phyloP scores from a whole-genome alignment of 768 basidiomycete species.

The Suillus paluster region DNA sequence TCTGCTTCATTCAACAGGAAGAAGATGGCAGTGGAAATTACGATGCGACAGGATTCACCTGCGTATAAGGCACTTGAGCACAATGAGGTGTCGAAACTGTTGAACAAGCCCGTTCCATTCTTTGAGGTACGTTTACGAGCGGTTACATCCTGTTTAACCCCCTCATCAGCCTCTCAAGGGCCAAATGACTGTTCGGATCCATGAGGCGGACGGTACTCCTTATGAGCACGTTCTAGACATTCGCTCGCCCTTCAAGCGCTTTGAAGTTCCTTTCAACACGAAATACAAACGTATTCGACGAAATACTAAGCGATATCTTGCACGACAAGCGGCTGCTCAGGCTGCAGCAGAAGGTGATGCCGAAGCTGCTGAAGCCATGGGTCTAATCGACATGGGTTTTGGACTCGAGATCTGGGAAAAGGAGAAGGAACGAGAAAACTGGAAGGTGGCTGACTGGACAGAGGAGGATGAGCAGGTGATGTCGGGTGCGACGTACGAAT shows the following conservation, averaged over 20 bases:
- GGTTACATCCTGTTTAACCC: constrained; percentile 5
- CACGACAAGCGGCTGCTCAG: constrained; percentile 89
- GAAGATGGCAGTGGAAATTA: constrained; percentile 97
- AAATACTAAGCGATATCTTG: constrained; percentile 95
- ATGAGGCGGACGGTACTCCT: constrained; percentile 98
- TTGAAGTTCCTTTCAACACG: constrained; percentile 97
- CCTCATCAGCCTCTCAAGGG: constrained; percentile 53
- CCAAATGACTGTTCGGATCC: constrained; percentile 98
- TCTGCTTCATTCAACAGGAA: constrained; percentile 94
- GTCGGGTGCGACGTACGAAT: constrained; percentile 97
- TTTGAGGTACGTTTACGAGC: constrained; percentile 70
- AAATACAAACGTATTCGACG: constrained; percentile 97
- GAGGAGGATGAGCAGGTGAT: constrained; percentile 94
- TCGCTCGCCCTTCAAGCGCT: constrained; percentile 84
- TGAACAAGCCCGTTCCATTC: constrained; percentile 82
- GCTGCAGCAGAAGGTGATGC: constrained; percentile 91
- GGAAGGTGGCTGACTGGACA: constrained; percentile 98
- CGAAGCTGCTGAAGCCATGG: constrained; percentile 92
- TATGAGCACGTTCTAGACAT: constrained; percentile 98
- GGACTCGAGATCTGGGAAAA: constrained; percentile 96
- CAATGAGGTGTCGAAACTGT: constrained; percentile 66
- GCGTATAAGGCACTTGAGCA: constrained; percentile 71
- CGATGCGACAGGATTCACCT: constrained; percentile 87
- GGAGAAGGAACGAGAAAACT: constrained; percentile 87
- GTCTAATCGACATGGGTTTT: constrained; percentile 93